These are phyloP conservation scores for Starmerella sp. DNA, from an alignment of 805 yeast species.

Conservation along the genomic window DNA sequence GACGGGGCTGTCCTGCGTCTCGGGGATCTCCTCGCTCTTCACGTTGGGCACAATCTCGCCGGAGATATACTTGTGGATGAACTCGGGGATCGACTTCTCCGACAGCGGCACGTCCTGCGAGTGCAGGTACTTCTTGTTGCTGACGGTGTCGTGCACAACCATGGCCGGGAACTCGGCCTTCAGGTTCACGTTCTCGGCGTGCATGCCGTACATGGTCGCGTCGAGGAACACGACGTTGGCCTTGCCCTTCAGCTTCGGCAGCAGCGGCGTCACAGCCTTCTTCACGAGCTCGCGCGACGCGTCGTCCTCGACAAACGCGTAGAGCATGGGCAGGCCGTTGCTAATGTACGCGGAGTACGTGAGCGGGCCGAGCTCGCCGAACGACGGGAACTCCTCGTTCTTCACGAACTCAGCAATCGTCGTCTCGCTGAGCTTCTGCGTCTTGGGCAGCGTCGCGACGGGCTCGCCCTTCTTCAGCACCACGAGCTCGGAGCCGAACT, in stretches of 20 bases:
- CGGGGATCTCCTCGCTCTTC: conserved; percentile 70
- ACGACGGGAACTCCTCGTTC: conserved; percentile 62
- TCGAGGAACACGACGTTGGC: conserved; percentile 83
- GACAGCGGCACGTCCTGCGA: conserved; percentile 47
- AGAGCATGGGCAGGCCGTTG: conserved; percentile 68
- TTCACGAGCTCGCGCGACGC: conserved; percentile 53
- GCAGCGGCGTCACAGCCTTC: conserved; percentile 46
- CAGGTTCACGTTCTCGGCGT: conserved; percentile 77
- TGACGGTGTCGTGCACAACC: conserved; percentile 63
- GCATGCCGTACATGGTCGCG: conserved; percentile 68
- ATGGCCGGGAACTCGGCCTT: conserved; percentile 74
- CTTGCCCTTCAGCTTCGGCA: conserved; percentile 66
- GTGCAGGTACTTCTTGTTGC: conserved; percentile 68
- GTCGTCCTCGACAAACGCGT: conserved; percentile 66
- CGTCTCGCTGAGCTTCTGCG: conserved; percentile 26
- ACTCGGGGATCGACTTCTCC: conserved; percentile 44
- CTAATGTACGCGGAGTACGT: conserved; percentile 67
- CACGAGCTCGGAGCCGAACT: conserved; percentile 36
- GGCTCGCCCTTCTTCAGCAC: conserved; percentile 31
- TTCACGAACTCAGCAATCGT: conserved; percentile 40
- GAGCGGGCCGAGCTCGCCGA: conserved; percentile 76
- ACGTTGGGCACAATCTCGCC: conserved; percentile 62
- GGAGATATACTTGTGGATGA: conserved; percentile 49
- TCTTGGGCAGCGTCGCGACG: conserved; percentile 18
- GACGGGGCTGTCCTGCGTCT: conserved; percentile 58